Percentiles rank a stretch among this genome's conserved stretches.
Conservation (phyloP, 176 grass and related monocot species). For the Bonia amplexicaulis region DNA sequence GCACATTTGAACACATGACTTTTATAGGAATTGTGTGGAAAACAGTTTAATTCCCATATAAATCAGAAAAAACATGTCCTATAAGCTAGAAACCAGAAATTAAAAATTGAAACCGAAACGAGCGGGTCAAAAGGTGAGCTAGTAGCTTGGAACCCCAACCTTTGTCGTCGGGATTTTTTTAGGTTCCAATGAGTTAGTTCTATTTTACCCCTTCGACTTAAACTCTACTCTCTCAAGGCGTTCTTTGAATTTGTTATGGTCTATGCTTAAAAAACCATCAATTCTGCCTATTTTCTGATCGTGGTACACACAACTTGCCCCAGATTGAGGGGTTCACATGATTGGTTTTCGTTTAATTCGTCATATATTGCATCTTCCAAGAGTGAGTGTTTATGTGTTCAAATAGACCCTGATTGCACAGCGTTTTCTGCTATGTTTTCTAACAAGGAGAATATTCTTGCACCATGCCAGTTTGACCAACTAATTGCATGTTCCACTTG, state of each 20-base stretch:
- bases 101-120: too few species aligned
- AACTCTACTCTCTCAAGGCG: constrained; percentile 36
- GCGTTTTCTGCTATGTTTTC: neutral
- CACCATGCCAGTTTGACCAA: neutral
- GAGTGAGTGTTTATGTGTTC: neutral
- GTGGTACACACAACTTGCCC: constrained; percentile 30
- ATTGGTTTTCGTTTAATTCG: neutral
- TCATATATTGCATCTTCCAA: neutral
- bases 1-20: neutral
- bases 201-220: constrained; percentile 38
- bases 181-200: constrained; percentile 15
- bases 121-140: constrained; percentile 27
- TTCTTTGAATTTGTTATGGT: constrained; percentile 37
- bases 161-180: constrained; percentile 29
- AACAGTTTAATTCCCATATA: neutral
- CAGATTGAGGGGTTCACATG: neutral
- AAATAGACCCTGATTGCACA: neutral
- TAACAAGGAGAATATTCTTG: neutral
- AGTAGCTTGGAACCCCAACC: constrained; percentile 32
- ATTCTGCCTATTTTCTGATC: neutral
- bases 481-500: neutral
- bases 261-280: neutral
- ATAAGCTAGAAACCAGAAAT: too few species aligned
- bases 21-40: neutral
- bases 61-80: neutral